Conservation (phyloP, 2,329 filamentous ascomycete species). For the Penicillium rolfsii region DNA sequence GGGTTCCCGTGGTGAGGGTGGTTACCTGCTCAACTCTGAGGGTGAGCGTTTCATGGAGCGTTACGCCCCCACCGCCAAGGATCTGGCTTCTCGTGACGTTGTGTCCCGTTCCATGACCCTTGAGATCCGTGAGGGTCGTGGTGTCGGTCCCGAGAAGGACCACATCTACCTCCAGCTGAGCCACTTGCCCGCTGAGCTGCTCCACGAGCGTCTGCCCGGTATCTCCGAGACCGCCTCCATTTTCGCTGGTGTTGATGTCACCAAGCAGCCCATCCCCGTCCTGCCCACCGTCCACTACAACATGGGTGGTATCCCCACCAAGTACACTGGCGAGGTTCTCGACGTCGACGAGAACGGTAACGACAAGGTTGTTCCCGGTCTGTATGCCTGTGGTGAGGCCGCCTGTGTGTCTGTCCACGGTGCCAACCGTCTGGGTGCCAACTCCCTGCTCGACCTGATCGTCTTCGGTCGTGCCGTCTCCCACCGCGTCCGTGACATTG, state of each 20-base stretch:
- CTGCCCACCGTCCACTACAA: conserved; percentile 98
- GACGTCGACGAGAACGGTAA: conserved; percentile 83
- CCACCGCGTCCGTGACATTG: conserved; percentile 95
- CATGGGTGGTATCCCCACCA: conserved; percentile 98
- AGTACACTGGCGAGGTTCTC: conserved; percentile 94
- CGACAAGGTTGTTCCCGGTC: conserved; percentile 89
- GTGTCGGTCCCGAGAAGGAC: conserved; percentile 95
- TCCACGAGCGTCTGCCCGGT: conserved; percentile 94
- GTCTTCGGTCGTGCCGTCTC: conserved; percentile 97
- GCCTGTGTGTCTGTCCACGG: conserved; percentile 98
- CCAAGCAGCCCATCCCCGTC: conserved; percentile 95
- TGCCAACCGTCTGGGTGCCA: conserved; percentile 95
- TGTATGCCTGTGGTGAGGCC: conserved; percentile 96
- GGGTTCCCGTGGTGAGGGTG: conserved; percentile 96
- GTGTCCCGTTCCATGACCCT: conserved; percentile 98
- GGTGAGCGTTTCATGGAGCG: conserved; percentile 99
- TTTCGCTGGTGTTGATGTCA: conserved; percentile 95
- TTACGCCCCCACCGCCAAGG: conserved; percentile 96
- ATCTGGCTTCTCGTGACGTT: conserved; percentile 93
- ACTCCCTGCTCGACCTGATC: conserved; percentile 95
- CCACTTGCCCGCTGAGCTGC: conserved; percentile 87
- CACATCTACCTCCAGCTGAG: conserved; percentile 98
- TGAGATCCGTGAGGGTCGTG: conserved; percentile 95
- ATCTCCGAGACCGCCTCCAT: conserved; percentile 98
- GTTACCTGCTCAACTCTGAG: conserved; percentile 95